phyloP scores from a whole-genome alignment of 2,329 filamentous ascomycete species.

The Fusarium tricinctum region DNA sequence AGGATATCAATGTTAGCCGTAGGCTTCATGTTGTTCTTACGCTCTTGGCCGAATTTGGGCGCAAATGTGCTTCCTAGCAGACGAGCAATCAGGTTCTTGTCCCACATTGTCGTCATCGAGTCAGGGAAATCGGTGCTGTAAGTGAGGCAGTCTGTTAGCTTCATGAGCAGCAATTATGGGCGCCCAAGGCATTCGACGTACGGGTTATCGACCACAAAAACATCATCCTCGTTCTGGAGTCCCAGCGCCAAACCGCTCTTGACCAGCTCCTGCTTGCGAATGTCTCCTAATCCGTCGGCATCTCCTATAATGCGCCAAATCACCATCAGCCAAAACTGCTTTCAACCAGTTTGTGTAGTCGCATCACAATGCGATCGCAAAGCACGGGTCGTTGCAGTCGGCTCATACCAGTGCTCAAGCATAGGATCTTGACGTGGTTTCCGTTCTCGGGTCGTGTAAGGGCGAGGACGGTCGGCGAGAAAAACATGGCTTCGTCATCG shows the following conservation, averaged over 20 bases:
- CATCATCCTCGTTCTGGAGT: slow-evolving; percentile 79
- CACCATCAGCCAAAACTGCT: slow-evolving; percentile 40
- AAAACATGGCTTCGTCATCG: slow-evolving; percentile 99
- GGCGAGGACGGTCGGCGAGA: slow-evolving; percentile 88
- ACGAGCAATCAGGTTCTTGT: slow-evolving; percentile 75
- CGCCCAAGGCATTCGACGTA: slow-evolving; percentile 55
- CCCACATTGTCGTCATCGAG: slow-evolving; percentile 87
- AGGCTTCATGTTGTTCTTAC: slow-evolving; percentile 54
- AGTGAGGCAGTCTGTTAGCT: slow-evolving; percentile 16
- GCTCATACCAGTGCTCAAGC: slow-evolving; percentile 81
- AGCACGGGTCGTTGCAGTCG: slow-evolving; percentile 22
- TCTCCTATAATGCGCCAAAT: slow-evolving; percentile 68
- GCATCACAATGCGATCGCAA: slow-evolving; percentile 25
- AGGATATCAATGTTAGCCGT: slow-evolving; percentile 79
- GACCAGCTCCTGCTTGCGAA: slow-evolving; percentile 84
- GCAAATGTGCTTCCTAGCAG: slow-evolving; percentile 82
- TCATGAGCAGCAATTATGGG: not conserved
- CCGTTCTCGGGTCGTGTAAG: slow-evolving; percentile 83
- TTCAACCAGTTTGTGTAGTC: slow-evolving; percentile 25
- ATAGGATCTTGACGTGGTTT: slow-evolving; percentile 95
- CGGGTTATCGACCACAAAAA: slow-evolving; percentile 87
- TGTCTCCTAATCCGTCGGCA: slow-evolving; percentile 87
- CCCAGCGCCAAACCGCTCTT: slow-evolving; percentile 85
- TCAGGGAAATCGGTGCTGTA: slow-evolving; percentile 79
- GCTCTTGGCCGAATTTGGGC: slow-evolving; percentile 66